These are phyloP conservation scores for Patellifolia procumbens DNA, from an alignment of 179 eudicot species.

Conservation along the genomic window DNA sequence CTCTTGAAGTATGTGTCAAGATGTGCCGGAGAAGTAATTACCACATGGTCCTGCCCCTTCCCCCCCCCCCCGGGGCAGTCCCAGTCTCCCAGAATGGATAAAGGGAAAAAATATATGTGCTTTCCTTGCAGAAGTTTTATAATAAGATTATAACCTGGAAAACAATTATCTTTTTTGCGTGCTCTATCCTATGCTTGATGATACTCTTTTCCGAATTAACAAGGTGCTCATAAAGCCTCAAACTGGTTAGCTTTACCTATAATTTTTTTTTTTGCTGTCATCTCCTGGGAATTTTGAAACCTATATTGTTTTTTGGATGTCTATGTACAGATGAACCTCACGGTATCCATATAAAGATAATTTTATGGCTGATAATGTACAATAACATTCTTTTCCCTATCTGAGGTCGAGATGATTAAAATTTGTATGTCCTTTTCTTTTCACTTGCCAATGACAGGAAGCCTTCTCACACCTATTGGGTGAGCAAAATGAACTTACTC, in stretches of 20 bases:
- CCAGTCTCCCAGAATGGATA: too few species aligned
- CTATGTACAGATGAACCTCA: neutral
- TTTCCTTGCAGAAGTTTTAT: neutral
- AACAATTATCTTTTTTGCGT: neutral
- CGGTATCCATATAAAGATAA: neutral
- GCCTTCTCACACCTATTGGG: slow-evolving; percentile 92
- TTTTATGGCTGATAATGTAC: neutral
- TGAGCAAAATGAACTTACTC: slow-evolving; percentile 92
- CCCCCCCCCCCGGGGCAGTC: too few species aligned
- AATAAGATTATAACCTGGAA: neutral
- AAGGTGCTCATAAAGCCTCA: neutral
- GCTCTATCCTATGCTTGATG: neutral
- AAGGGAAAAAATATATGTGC: neutral
- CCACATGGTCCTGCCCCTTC: neutral
- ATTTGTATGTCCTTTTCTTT: neutral
- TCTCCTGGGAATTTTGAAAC: neutral
- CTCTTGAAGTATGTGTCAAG: neutral
- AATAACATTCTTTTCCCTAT: neutral
- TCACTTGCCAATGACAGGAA: slow-evolving; percentile 51
- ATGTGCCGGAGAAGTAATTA: neutral
- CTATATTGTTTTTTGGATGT: neutral
- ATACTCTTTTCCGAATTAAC: neutral
- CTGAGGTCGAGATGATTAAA: neutral
- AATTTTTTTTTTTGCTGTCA: neutral
- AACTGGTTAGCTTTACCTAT: neutral